Conservation (phyloP, 2,329 filamentous ascomycete genomes). For the Neopestalotiopsis rosae region DNA sequence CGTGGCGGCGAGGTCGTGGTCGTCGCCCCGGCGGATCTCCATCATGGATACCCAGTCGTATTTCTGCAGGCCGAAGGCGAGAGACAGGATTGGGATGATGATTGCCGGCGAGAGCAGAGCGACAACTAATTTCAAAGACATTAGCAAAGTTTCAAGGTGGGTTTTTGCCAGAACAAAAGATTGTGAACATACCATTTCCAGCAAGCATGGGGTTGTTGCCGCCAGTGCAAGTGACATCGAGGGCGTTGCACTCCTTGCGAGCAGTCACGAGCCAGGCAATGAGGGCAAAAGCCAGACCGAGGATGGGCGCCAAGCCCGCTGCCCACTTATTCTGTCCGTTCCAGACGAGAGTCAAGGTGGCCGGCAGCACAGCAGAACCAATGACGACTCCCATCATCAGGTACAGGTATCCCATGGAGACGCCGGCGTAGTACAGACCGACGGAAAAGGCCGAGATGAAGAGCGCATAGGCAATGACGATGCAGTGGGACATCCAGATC, state of each 20-base stretch:
- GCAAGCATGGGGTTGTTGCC: constrained; percentile 89
- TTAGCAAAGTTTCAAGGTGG: not conserved
- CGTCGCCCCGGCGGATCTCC: constrained; percentile 78
- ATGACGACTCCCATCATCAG: constrained; percentile 93
- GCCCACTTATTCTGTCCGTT: constrained; percentile 78
- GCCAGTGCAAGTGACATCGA: constrained; percentile 78
- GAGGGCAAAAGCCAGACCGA: constrained; percentile 72
- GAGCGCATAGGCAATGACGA: constrained; percentile 73
- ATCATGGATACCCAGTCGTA: constrained; percentile 91
- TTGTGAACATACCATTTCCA: constrained; percentile 59
- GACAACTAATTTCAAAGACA: constrained; percentile 54
- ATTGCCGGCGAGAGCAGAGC: constrained; percentile 79
- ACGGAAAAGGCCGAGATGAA: constrained; percentile 81
- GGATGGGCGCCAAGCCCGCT: constrained; percentile 70
- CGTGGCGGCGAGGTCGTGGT: constrained; percentile 70
- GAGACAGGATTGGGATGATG: constrained; percentile 78
- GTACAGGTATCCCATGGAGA: constrained; percentile 89
- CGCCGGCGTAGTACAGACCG: constrained; percentile 74
- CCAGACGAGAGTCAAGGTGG: constrained; percentile 82
- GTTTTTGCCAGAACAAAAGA: not conserved
- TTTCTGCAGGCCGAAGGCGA: constrained; percentile 70
- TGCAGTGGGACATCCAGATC: constrained; percentile 79
- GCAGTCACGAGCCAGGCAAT: constrained; percentile 82
- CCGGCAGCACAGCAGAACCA: constrained; percentile 82
- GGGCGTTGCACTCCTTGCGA: constrained; percentile 68